phyloP scores from a whole-genome alignment of 495 filamentous ascomycete species.

The Aspergillus sparsus region DNA sequence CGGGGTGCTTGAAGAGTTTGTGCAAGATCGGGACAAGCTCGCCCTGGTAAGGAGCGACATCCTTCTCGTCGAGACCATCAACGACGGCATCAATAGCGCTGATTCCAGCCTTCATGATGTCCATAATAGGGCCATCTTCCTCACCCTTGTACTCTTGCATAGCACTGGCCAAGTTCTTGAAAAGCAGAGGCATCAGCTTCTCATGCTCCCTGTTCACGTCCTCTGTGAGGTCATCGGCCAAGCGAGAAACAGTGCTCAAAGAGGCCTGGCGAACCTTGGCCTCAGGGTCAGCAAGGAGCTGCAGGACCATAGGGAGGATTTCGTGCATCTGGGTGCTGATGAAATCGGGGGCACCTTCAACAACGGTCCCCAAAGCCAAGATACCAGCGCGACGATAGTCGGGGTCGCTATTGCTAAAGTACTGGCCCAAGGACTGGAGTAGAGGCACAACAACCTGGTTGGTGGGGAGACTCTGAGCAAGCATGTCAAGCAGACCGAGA shows the following conservation, averaged over 20 bases:
- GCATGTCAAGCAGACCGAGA: constrained; percentile 82
- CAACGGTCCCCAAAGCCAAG: constrained; percentile 87
- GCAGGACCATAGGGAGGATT: constrained; percentile 82
- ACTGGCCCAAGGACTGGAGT: constrained; percentile 77
- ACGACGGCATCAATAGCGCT: constrained; percentile 89
- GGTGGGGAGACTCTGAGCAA: constrained; percentile 83
- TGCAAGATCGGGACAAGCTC: constrained; percentile 83
- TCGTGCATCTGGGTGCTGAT: constrained; percentile 83
- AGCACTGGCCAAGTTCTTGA: constrained; percentile 84
- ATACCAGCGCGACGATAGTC: constrained; percentile 87
- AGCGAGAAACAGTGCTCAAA: constrained; percentile 77
- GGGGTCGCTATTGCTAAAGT: constrained; percentile 69
- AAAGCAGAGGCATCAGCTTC: constrained; percentile 74
- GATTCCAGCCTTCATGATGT: constrained; percentile 86
- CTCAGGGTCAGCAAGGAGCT: constrained; percentile 80
- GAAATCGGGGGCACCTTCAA: constrained; percentile 96
- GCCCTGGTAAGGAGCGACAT: constrained; percentile 76
- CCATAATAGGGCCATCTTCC: constrained; percentile 60
- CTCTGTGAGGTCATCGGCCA: constrained; percentile 91
- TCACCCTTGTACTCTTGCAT: constrained; percentile 65
- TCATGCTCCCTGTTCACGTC: constrained; percentile 83
- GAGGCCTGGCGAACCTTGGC: constrained; percentile 82
- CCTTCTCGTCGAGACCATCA: constrained; percentile 81
- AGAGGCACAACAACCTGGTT: constrained; percentile 94
- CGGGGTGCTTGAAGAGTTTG: constrained; percentile 73